Evolutionary conservation across 2,329 filamentous ascomycete genomes (phyloP).

Genomic region (Domatiomyces catenatus): DNA sequence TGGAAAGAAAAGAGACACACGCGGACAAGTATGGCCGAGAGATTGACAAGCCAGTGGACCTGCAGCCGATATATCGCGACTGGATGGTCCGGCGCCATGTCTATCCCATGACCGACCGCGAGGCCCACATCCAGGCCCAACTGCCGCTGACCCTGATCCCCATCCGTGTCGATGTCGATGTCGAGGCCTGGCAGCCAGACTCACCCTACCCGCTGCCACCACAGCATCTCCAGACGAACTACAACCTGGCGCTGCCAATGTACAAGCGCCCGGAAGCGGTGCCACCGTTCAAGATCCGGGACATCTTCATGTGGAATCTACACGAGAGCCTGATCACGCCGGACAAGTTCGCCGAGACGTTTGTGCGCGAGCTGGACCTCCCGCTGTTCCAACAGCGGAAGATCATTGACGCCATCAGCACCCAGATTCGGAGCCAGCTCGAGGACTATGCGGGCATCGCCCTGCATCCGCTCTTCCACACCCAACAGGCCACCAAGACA

Average conservation of each 20-base stretch:
- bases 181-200: conserved; percentile 49
- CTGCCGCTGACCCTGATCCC: conserved; percentile 84
- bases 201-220: conserved; percentile 32
- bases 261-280: conserved; percentile 68
- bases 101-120: conserved; percentile 40
- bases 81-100: conserved; percentile 68
- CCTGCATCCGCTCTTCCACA: conserved; percentile 78
- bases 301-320: conserved; percentile 95
- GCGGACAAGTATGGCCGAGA: conserved; percentile 74
- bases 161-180: conserved; percentile 89
- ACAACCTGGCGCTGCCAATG: conserved; percentile 55
- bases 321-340: conserved; percentile 89
- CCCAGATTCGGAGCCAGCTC: conserved; percentile 83
- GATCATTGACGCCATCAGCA: conserved; percentile 68
- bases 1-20: conserved; percentile 47
- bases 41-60: conserved; percentile 57
- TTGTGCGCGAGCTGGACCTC: conserved; percentile 86
- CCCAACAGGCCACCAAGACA: conserved; percentile 20
- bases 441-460: conserved; percentile 94
- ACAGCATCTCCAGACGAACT: conserved; percentile 24
- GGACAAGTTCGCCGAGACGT: conserved; percentile 79
- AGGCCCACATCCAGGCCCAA: conserved; percentile 50
- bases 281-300: conserved; percentile 73
- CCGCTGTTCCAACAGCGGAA: conserved; percentile 46
- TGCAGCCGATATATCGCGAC: conserved; percentile 85